These are phyloP conservation scores for Acidomyces sp. DNA, from an alignment of 495 filamentous ascomycete genomes.

Conservation along the genomic window DNA sequence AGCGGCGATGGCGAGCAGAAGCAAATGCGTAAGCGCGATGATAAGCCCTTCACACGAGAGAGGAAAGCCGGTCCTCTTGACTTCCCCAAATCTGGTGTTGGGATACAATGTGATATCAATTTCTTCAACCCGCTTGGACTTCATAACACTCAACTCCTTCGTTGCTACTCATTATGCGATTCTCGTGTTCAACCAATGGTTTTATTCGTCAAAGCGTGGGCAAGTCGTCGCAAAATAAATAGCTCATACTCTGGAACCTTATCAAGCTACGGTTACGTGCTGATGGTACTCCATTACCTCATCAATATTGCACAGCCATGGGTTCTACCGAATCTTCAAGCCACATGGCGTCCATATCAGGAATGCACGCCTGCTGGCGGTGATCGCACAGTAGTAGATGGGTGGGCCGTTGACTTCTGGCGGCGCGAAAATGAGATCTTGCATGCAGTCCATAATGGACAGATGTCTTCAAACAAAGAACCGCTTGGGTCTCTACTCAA, in stretches of 20 bases:
- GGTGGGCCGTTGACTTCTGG: slow-evolving; percentile 53
- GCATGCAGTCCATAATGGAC: slow-evolving; percentile 34
- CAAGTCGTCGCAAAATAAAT: slow-evolving; percentile 68
- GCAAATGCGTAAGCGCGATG: background rate
- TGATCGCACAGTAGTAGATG: slow-evolving; percentile 35
- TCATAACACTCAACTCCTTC: slow-evolving; percentile 65
- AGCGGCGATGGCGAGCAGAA: background rate
- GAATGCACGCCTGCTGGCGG: slow-evolving; percentile 24
- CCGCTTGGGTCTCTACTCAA: slow-evolving; percentile 51
- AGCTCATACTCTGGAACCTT: slow-evolving; percentile 68
- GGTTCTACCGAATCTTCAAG: slow-evolving; percentile 67
- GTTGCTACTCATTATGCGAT: slow-evolving; percentile 64
- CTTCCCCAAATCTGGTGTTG: slow-evolving; percentile 54
- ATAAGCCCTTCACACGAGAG: slow-evolving; percentile 31
- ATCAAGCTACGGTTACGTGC: slow-evolving; percentile 76
- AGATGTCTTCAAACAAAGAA: slow-evolving; percentile 46
- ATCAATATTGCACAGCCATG: slow-evolving; percentile 64
- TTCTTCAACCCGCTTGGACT: slow-evolving; percentile 66
- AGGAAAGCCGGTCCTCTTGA: slow-evolving; percentile 48
- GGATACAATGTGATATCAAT: slow-evolving; percentile 74
- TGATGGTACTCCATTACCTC: slow-evolving; percentile 87
- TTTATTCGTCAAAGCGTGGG: slow-evolving; percentile 73
- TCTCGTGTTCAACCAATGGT: slow-evolving; percentile 58
- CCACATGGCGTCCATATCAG: slow-evolving; percentile 23
- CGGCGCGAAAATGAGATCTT: slow-evolving; percentile 50